Percentiles rank a stretch among this genome's conserved stretches.
Evolutionary conservation across 140 eudicot species (phyloP).

Genomic region (Anethum foeniculum): DNA sequence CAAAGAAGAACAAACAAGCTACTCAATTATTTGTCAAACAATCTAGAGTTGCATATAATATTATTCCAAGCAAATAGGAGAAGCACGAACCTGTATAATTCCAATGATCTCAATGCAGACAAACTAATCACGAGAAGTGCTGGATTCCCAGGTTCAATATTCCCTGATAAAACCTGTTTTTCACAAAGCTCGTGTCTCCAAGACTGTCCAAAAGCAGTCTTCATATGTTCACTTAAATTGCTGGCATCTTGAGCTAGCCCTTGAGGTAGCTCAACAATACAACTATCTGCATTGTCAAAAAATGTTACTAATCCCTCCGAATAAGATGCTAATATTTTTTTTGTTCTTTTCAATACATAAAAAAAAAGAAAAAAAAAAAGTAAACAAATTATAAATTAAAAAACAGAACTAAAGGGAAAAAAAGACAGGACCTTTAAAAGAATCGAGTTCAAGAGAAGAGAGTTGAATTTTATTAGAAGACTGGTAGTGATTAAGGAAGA

Average conservation of each 20-base stretch:
- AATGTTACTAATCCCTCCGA: background rate
- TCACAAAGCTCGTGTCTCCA: slow-evolving; percentile 71
- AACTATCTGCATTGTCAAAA: slow-evolving; percentile 36
- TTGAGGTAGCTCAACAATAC: slow-evolving; percentile 47
- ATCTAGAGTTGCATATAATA: background rate
- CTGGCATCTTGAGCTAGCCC: slow-evolving; percentile 45
- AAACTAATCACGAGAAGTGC: slow-evolving; percentile 70
- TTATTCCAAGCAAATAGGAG: background rate
- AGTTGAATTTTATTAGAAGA: slow-evolving; percentile 46
- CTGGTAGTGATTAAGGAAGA: slow-evolving; percentile 53
- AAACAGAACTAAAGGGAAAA: no score
- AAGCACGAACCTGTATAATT: slow-evolving; percentile 50
- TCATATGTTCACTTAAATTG: slow-evolving; percentile 51
- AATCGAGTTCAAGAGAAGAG: slow-evolving; percentile 62
- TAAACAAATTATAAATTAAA: no score
- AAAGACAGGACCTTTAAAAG: background rate
- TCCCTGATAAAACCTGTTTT: slow-evolving; percentile 36
- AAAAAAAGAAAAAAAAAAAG: no score
- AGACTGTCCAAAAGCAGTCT: slow-evolving; percentile 63
- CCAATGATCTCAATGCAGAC: slow-evolving; percentile 78
- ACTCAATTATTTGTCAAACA: background rate
- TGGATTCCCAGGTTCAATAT: slow-evolving; percentile 73
- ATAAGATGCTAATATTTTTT: background rate
- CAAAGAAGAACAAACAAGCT: slow-evolving; percentile 10
- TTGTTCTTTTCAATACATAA: background rate